These are phyloP conservation scores for Cryphonectria japonica DNA, from an alignment of 2,329 filamentous ascomycete species.

Conservation along the genomic window DNA sequence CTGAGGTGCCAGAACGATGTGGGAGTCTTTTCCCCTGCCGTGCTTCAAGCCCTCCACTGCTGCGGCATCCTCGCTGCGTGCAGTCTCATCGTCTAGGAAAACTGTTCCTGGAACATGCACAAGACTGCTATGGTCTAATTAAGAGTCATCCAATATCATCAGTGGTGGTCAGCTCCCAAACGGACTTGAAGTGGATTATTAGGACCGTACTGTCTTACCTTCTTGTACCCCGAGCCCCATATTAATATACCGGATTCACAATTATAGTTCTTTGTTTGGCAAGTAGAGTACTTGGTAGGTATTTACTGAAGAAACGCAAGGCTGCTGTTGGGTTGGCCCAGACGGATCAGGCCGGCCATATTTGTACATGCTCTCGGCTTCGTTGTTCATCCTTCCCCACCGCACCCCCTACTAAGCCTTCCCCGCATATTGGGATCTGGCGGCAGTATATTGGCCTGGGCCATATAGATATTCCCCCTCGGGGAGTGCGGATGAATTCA, in stretches of 20 bases:
- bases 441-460: conserved; percentile 3
- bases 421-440: conserved; percentile 29
- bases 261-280: background rate
- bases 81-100: conserved; percentile 33
- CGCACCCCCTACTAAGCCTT: background rate
- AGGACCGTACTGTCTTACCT: background rate
- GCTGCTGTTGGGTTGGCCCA: background rate
- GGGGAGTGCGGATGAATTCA: background rate
- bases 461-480: background rate
- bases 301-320: background rate
- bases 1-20: conserved; percentile 51
- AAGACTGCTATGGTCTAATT: conserved; percentile 1
- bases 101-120: conserved; percentile 37
- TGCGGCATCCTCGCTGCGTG: conserved; percentile 38
- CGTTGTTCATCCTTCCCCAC: background rate
- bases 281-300: background rate
- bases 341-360: background rate
- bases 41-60: conserved; percentile 31
- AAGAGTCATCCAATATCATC: background rate
- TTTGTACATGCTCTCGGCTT: background rate
- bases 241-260: background rate
- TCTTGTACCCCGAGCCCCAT: conserved; percentile 12
- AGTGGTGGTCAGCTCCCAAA: background rate
- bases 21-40: conserved; percentile 35
- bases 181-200: background rate